phyloP scores from a whole-genome alignment of 2,329 filamentous ascomycete species.

The Setomelanomma holmii region DNA sequence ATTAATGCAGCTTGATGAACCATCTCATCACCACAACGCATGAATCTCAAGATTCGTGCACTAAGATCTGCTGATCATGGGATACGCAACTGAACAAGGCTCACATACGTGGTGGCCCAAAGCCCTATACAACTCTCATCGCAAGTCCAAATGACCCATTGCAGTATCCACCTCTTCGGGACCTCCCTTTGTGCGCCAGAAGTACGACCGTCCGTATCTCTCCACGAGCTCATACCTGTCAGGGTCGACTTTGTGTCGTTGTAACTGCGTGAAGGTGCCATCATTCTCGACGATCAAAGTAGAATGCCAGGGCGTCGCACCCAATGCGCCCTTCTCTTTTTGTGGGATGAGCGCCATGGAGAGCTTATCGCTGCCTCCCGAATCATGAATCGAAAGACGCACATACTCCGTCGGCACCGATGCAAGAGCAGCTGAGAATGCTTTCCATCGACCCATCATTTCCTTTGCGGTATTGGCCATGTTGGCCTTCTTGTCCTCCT shows the following conservation, averaged over 20 bases:
- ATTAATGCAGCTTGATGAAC: no score
- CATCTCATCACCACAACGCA: no score
- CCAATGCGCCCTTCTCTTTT: slow-evolving; percentile 24
- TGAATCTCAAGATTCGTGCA: no score
- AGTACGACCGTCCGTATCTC: slow-evolving; percentile 28
- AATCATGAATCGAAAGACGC: slow-evolving; percentile 42
- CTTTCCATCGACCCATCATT: slow-evolving; percentile 42
- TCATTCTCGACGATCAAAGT: slow-evolving; percentile 26
- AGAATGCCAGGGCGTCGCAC: slow-evolving; percentile 37
- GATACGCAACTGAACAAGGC: no score
- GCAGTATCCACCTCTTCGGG: slow-evolving; percentile 1
- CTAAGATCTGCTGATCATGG: no score
- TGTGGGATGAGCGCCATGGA: slow-evolving; percentile 37
- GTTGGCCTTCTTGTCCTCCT: slow-evolving; percentile 25
- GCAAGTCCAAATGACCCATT: no score
- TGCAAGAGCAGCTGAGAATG: slow-evolving; percentile 31
- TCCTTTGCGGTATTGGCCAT: slow-evolving; percentile 36
- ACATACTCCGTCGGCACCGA: slow-evolving; percentile 29
- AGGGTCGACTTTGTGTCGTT: slow-evolving; percentile 23
- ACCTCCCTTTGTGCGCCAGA: slow-evolving; percentile 27
- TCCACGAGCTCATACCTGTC: slow-evolving; percentile 29
- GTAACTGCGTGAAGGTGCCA: slow-evolving; percentile 28
- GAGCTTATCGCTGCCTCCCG: slow-evolving; percentile 38
- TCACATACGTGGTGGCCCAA: no score
- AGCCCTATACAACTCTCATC: no score